phyloP scores from a whole-genome alignment of 768 basidiomycete species.

The Podaxis sp. region DNA sequence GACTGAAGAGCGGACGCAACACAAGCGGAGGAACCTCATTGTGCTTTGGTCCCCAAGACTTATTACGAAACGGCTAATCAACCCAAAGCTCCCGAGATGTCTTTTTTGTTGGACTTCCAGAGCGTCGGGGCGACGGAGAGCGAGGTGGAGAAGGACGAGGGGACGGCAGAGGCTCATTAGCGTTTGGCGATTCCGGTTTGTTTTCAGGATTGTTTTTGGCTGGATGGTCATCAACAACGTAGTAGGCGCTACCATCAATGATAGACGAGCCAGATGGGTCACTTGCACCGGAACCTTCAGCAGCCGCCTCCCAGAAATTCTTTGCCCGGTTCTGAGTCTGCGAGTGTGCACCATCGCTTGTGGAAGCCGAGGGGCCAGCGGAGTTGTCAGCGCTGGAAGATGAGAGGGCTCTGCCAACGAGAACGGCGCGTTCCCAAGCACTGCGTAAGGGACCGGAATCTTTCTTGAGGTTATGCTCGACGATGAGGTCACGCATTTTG shows the following conservation, averaged over 20 bases:
- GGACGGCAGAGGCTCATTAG: conserved; percentile 6
- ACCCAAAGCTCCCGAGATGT: not conserved
- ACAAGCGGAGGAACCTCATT: too few species aligned
- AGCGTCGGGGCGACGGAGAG: not conserved
- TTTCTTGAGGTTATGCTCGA: conserved; percentile 63
- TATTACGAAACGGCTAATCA: not conserved
- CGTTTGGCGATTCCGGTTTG: not conserved
- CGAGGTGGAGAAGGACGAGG: conserved; percentile 14
- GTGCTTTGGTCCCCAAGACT: not conserved
- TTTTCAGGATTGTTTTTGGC: not conserved
- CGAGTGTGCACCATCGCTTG: not conserved
- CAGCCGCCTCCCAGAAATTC: conserved; percentile 21
- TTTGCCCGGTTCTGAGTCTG: not conserved
- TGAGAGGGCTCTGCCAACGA: conserved; percentile 16
- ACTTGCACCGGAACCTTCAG: not conserved
- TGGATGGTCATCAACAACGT: conserved; percentile 8
- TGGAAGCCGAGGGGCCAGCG: not conserved
- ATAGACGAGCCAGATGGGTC: conserved; percentile 3
- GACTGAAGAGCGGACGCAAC: too few species aligned
- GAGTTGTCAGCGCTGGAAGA: not conserved
- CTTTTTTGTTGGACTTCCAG: not conserved
- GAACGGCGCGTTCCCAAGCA: conserved; percentile 49
- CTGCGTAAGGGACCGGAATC: conserved; percentile 55
- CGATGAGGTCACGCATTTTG: conserved; percentile 67
- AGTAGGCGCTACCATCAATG: conserved; percentile 12